Base-by-base conservation (phyloP, 2,329 filamentous ascomycete species). In the Pseudogymnoascus sp. region DNA sequence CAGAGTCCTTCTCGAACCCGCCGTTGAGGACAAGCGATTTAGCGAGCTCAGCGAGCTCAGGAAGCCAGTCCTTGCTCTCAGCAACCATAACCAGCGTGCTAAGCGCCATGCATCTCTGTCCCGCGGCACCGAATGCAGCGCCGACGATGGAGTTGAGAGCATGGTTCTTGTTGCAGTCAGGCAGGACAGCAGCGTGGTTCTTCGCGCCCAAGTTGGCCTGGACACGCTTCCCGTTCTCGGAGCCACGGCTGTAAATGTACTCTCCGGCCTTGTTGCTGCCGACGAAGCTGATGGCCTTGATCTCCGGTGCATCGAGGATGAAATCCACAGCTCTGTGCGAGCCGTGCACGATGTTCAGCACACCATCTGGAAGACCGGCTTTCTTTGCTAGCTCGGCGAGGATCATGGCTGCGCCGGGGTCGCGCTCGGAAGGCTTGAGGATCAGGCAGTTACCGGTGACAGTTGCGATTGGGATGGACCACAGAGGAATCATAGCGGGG, bases 401-500 rank as follows among this genome's bases (percentile, higher is more conserved):
- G 72, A 95, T 93, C 88, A 95, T 92, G 71, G 87, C 86, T 8
- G 90, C 90, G 66, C 90, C 90, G 7, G 90, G 90, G 71, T 93
- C 90, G 64, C 90, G 86, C 79, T 96, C 90, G 1, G 90, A 93
- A 8, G 90, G 90, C 82, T 96, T 96, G 70, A 96, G 80, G 69
- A 96, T 85, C 64, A 92, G 80, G 12, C 89, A 93, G 80, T 96
- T 96, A 62, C 90, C 90, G 16, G 89, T 91, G 29, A 93, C 84
- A 47, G 90, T 90, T 57, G 90, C 90, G 70, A 95, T 89, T 40
- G 90, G 91, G 66, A 96, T 92, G 66, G 85, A 91, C 90, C 90
- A 96, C n/a, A 96, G 82, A 3, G 90, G 91, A 75, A 96, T 95
- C 90, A 96, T 96, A 70, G 90, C 90, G 47, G 90, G 90, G 78